These are phyloP conservation scores for Nemania sp. DNA, from an alignment of 2,329 filamentous ascomycete genomes.

Conservation along the genomic window DNA sequence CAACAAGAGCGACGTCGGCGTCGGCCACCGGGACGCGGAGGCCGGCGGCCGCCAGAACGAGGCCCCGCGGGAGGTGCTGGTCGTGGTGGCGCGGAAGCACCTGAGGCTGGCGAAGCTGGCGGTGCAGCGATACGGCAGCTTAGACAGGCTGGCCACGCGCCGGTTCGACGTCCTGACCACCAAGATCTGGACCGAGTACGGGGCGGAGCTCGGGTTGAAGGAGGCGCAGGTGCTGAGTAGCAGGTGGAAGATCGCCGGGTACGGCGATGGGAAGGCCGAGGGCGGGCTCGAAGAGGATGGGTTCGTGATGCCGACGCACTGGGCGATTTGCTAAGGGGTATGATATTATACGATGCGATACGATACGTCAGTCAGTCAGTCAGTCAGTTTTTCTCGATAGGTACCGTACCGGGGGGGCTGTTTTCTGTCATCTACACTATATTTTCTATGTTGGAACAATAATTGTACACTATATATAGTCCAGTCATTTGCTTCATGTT, in stretches of 20 bases:
- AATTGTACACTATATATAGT: too few species aligned
- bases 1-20: neutral
- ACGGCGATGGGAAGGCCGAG: conserved; percentile 19
- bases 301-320: conserved; percentile 8
- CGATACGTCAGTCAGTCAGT: neutral
- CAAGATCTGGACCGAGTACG: conserved; percentile 21
- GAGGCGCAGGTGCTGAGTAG: conserved; percentile 21
- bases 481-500: too few species aligned
- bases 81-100: conserved; percentile 23
- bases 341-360: too few species aligned
- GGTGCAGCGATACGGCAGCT: conserved; percentile 22
- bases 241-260: conserved; percentile 24
- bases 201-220: conserved; percentile 19
- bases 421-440: too few species aligned
- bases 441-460: too few species aligned
- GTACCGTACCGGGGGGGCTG: too few species aligned
- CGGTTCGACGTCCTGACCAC: conserved; percentile 17
- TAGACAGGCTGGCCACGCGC: conserved; percentile 11
- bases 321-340: conserved; percentile 19
- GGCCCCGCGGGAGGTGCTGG: conserved; percentile 18
- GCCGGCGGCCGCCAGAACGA: conserved; percentile 4
- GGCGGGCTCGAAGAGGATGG: conserved; percentile 22
- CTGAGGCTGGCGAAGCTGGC: conserved; percentile 19
- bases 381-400: too few species aligned
- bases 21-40: neutral